phyloP scores from a whole-genome alignment of 2,329 filamentous ascomycete genomes.

The Fusarium algeriense region DNA sequence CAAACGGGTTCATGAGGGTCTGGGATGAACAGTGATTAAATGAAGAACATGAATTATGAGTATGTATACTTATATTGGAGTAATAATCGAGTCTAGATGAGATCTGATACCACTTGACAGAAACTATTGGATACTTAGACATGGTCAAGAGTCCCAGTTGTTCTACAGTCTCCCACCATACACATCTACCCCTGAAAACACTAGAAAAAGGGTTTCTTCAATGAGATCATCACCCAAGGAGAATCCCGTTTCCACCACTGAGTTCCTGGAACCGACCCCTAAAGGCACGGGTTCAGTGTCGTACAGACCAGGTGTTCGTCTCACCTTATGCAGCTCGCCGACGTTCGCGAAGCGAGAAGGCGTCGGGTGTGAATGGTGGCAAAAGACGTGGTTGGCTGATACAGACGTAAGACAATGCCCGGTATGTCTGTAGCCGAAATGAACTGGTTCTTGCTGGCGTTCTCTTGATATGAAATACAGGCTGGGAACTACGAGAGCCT shows the following conservation, averaged over 20 bases:
- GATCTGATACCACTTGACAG: too few species aligned
- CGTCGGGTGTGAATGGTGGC: constrained; percentile 15
- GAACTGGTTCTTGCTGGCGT: constrained; percentile 1
- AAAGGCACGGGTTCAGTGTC: constrained; percentile 8
- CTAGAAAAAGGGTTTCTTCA: not conserved
- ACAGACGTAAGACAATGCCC: constrained; percentile 13
- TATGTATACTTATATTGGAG: not conserved
- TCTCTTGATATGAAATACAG: not conserved
- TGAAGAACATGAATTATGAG: not conserved
- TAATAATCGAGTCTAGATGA: not conserved
- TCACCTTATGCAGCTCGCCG: constrained; percentile 35
- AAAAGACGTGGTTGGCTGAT: constrained; percentile 18
- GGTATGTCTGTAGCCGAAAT: constrained; percentile 32
- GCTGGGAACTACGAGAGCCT: not conserved
- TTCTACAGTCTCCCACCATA: not conserved
- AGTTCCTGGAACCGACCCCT: not conserved
- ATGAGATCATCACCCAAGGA: constrained; percentile 2
- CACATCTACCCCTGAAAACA: not conserved
- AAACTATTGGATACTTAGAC: not conserved
- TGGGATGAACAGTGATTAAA: not conserved
- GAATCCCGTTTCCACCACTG: not conserved
- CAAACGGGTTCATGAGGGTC: not conserved
- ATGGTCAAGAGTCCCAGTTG: not conserved
- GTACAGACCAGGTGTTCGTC: constrained; percentile 34
- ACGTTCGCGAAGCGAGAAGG: constrained; percentile 41